These are phyloP conservation scores for Lachnellula arida DNA, from an alignment of 2,329 filamentous ascomycete species.

Conservation along the genomic window DNA sequence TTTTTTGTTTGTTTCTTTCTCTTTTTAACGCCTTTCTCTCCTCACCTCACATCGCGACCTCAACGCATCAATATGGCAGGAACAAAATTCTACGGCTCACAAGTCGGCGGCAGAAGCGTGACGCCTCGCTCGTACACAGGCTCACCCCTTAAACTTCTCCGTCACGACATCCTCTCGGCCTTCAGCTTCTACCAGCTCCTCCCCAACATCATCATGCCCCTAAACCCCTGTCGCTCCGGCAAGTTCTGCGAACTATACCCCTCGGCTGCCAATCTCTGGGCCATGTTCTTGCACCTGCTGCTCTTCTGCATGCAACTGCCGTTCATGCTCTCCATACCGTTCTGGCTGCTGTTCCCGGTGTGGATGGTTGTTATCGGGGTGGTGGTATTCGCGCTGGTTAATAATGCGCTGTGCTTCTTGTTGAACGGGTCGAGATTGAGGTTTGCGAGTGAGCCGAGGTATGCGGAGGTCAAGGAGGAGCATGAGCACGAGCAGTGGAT, in stretches of 20 bases:
- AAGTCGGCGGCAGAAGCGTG: conserved; percentile 52
- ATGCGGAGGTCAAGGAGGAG: conserved; percentile 43
- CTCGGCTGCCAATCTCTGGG: conserved; percentile 51
- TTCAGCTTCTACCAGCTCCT: conserved; percentile 35
- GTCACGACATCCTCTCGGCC: conserved; percentile 37
- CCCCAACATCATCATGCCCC: conserved; percentile 57
- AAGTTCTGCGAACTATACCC: conserved; percentile 61
- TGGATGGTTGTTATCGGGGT: conserved; percentile 42
- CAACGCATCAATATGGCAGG: conserved; percentile 24
- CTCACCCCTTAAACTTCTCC: conserved; percentile 34
- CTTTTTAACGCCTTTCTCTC: neutral
- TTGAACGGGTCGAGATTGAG: conserved; percentile 48
- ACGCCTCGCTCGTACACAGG: conserved; percentile 58
- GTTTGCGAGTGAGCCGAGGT: conserved; percentile 50
- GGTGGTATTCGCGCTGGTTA: conserved; percentile 43
- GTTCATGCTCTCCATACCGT: conserved; percentile 56
- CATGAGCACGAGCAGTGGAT: conserved; percentile 66
- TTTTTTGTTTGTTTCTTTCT: neutral
- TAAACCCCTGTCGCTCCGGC: conserved; percentile 47
- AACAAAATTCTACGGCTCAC: conserved; percentile 54
- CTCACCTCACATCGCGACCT: neutral
- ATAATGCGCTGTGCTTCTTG: conserved; percentile 46
- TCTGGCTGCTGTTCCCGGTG: conserved; percentile 43
- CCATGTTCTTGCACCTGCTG: conserved; percentile 52
- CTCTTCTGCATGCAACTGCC: conserved; percentile 54